Percentiles rank a stretch among this genome's conserved stretches.
Evolutionary conservation across 352 stramenopile genomes (phyloP).

Genomic region (Globisporangium nagaii): DNA sequence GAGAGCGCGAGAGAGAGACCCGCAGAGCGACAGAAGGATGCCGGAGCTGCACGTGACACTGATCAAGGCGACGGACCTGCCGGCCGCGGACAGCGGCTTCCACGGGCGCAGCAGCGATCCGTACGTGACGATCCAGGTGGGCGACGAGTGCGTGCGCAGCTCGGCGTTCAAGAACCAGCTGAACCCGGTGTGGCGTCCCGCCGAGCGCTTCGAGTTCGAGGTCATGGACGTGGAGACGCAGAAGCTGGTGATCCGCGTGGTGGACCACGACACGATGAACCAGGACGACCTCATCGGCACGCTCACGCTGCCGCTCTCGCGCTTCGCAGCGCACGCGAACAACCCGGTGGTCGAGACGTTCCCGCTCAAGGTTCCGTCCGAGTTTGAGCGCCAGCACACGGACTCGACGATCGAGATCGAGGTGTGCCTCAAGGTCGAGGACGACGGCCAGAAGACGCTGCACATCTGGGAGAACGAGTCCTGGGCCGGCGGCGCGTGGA

Average conservation of each 20-base stretch:
- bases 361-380: conserved; percentile 35
- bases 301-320: conserved; percentile 39
- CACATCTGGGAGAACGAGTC: conserved; percentile 68
- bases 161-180: conserved; percentile 41
- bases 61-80: conserved; percentile 57
- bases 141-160: conserved; percentile 41
- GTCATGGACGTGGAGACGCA: conserved; percentile 32
- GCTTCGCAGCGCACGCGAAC: conserved; percentile 44
- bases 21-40: conserved; percentile 21
- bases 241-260: conserved; percentile 50
- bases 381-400: conserved; percentile 26
- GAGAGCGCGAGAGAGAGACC: neutral
- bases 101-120: conserved; percentile 59
- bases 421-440: conserved; percentile 43
- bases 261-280: conserved; percentile 69
- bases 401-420: conserved; percentile 34
- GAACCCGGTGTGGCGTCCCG: conserved; percentile 67
- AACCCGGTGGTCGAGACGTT: conserved; percentile 45
- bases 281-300: conserved; percentile 54
- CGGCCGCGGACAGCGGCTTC: conserved; percentile 50
- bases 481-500: conserved; percentile 39
- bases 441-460: conserved; percentile 46
- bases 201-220: conserved; percentile 71
- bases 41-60: conserved; percentile 63
- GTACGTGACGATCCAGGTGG: conserved; percentile 61